These are phyloP conservation scores for Candida odintsovae DNA, from an alignment of 805 yeast genomes.

Conservation along the genomic window DNA sequence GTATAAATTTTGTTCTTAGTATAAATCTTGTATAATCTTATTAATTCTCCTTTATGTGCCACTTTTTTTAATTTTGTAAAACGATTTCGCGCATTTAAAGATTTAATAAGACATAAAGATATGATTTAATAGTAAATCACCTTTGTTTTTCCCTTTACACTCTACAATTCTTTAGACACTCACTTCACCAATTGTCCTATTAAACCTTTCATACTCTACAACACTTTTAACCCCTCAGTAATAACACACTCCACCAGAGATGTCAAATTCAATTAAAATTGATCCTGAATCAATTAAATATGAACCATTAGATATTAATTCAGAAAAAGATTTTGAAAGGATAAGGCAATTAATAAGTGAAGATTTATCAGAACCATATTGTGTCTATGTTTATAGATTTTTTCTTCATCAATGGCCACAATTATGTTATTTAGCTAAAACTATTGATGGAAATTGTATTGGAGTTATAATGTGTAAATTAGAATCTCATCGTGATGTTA, in stretches of 20 bases:
- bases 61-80: background rate
- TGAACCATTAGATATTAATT: conserved; percentile 6
- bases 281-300: background rate
- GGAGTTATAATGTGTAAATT: conserved; percentile 84
- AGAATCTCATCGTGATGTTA: conserved; percentile 65
- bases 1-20: no score
- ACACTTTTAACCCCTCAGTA: no score
- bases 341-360: conserved; percentile 55
- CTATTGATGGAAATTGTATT: conserved; percentile 36
- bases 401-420: conserved; percentile 91
- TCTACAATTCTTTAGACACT: no score
- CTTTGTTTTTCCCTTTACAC: no score
- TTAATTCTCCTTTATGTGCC: background rate
- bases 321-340: conserved; percentile 39
- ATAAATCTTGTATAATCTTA: no score
- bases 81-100: background rate
- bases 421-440: conserved; percentile 61
- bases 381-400: conserved; percentile 86
- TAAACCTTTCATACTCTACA: no score
- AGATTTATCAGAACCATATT: conserved; percentile 90
- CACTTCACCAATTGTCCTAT: no score
- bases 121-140: no score
- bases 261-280: no score
- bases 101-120: no score
- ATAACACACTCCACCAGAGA: no score